Conservation (phyloP, 2,329 filamentous ascomycete species). For the Ophiosphaerella korrae region DNA sequence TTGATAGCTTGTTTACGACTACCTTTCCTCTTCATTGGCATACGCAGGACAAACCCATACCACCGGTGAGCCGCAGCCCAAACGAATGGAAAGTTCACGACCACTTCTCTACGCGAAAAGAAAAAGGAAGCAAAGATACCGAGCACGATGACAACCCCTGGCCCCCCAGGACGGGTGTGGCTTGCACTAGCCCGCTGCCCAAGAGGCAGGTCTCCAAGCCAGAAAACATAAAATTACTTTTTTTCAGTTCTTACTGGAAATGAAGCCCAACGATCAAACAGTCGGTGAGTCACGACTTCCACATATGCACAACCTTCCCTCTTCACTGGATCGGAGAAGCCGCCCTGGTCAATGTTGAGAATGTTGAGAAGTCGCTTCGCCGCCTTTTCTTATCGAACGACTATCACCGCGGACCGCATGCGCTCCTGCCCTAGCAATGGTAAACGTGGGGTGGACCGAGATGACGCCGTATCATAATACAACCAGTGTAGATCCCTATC, state of each 20-base stretch:
- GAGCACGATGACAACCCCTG: background rate
- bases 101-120: background rate
- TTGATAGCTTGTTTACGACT: too few species aligned
- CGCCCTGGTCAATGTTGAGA: too few species aligned
- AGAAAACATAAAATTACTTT: slow-evolving; percentile 2
- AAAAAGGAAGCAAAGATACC: background rate
- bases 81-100: too few species aligned
- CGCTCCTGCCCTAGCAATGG: background rate
- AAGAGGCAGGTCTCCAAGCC: background rate
- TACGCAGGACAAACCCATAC: background rate
- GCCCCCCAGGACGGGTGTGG: slow-evolving; percentile 1
- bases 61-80: background rate
- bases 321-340: too few species aligned
- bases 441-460: slow-evolving; percentile 7
- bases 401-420: background rate
- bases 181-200: slow-evolving; percentile 5
- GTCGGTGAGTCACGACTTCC: too few species aligned
- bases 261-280: background rate
- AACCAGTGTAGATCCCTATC: background rate
- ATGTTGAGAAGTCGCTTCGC: too few species aligned
- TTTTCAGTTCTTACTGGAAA: background rate
- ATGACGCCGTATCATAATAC: slow-evolving; percentile 1
- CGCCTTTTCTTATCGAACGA: background rate
- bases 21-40: too few species aligned
- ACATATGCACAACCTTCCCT: too few species aligned